Percentiles rank a stretch among this genome's conserved stretches.
Conservation (phyloP, 352 stramenopile genomes). For the Pythium volutum region DNA sequence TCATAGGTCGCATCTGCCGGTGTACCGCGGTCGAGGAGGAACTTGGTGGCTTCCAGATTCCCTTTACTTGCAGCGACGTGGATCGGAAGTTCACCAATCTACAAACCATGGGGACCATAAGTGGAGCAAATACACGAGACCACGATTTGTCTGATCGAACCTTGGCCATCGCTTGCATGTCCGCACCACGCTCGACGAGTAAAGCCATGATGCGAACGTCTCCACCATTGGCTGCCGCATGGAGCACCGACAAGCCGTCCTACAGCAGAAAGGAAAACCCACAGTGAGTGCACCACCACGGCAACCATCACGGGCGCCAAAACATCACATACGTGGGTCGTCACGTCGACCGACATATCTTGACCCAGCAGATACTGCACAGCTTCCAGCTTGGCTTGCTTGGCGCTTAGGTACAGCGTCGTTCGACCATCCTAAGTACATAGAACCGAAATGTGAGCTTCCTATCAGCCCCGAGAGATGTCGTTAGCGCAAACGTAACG, state of each 20-base stretch:
- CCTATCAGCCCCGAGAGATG: too few species aligned
- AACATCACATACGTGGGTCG: background rate
- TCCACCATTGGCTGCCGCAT: background rate
- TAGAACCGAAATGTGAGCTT: too few species aligned
- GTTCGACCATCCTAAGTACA: background rate
- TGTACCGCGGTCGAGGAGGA: too few species aligned
- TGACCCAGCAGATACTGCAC: background rate
- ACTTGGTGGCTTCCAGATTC: too few species aligned
- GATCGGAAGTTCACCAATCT: background rate
- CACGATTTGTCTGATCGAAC: background rate
- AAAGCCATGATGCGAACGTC: conserved; percentile 1
- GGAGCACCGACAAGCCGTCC: background rate
- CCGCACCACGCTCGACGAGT: background rate
- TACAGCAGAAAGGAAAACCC: background rate
- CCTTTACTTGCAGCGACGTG: too few species aligned
- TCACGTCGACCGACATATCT: background rate
- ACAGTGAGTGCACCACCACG: background rate
- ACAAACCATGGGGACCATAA: too few species aligned
- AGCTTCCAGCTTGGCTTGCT: background rate
- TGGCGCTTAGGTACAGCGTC: background rate
- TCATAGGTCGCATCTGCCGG: background rate
- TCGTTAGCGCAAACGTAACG: too few species aligned
- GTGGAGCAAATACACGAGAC: background rate
- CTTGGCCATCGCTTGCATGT: background rate
- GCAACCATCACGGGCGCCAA: too few species aligned